Percentiles rank a stretch among this genome's conserved stretches.
Conservation (phyloP, 257 asterid genomes). For the Solanum okadae region DNA sequence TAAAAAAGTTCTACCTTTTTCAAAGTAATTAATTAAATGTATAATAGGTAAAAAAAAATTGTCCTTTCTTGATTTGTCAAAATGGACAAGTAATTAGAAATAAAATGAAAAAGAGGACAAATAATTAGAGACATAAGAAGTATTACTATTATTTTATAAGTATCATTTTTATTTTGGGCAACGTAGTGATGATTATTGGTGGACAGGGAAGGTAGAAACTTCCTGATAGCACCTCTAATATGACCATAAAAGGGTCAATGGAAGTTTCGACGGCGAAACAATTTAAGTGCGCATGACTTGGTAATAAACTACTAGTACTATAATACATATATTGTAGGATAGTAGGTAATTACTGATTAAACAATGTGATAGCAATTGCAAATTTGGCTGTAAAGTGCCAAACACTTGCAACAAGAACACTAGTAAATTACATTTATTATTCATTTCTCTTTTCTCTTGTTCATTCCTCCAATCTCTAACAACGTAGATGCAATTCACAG, state of each 20-base stretch:
- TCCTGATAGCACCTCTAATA: neutral
- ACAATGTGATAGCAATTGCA: neutral
- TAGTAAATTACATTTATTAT: neutral
- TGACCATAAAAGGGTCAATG: neutral
- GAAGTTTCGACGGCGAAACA: neutral
- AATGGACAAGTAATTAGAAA: no score
- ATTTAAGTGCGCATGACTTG: neutral
- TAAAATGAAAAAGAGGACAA: no score
- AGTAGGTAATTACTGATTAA: neutral
- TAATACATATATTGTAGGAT: neutral
- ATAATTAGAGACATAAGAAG: no score
- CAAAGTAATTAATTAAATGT: no score
- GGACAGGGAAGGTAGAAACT: neutral
- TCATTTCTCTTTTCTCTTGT: neutral
- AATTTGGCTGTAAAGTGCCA: neutral
- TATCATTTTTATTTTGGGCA: neutral
- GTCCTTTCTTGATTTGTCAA: no score
- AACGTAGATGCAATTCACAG: neutral
- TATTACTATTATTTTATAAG: neutral
- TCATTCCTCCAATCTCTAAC: neutral
- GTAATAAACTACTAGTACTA: neutral
- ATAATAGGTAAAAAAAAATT: no score
- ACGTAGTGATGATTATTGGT: neutral
- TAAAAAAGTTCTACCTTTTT: no score
- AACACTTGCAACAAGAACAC: neutral